Evolutionary conservation across 352 stramenopile species (phyloP), one percentile per base, ranked within the genome.

Genomic region (Pythium biforme): DNA sequence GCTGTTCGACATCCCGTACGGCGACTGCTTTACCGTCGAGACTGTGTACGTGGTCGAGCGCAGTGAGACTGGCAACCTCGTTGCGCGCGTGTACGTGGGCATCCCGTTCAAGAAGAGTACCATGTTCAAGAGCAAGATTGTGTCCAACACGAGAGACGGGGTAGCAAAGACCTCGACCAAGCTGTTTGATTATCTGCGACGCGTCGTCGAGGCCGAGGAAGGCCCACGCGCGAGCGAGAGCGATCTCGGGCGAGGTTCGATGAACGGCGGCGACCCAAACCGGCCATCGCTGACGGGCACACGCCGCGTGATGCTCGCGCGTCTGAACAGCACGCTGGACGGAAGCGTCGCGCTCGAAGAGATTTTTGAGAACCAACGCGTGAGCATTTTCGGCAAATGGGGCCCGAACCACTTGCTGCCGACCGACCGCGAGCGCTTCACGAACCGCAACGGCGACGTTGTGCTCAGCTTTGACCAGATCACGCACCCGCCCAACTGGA

Each of bases 381-480:
- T 94, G 59, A 92, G 83, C 64, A 88, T 94, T 64, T 94, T 94
- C 73, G 83, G 83, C 31, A 94, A 94, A 49, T 95, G 86, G 86
- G 86, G 81, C 0, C 86, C 86, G 4, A 93, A 93, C 61, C 84
- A 95, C 46, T 62, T 95, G 56, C 71, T 92, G 22, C 86, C 83
- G 26, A 95, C 86, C 0, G 86, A 95, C 40, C 81, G 86, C 55
- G 70, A 79, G 17, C 86, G 86, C 11, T 95, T 95, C 37, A 88
- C 86, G 26, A 93, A 90, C 61, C 83, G 86, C 52, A 83, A 81
- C 14, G 86, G 86, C n/a, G 79, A 93, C 58, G 77, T 86, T 19
- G 77, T 77, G 41, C 69, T 95, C 61, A 90, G 80, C 56, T 93
- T 95, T 55, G 83, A 95, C 62, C 72, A 88, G 56, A 77, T 95